phyloP scores from a whole-genome alignment of 306 rosid genomes.

The Amphicarpaea edgeworthii region DNA sequence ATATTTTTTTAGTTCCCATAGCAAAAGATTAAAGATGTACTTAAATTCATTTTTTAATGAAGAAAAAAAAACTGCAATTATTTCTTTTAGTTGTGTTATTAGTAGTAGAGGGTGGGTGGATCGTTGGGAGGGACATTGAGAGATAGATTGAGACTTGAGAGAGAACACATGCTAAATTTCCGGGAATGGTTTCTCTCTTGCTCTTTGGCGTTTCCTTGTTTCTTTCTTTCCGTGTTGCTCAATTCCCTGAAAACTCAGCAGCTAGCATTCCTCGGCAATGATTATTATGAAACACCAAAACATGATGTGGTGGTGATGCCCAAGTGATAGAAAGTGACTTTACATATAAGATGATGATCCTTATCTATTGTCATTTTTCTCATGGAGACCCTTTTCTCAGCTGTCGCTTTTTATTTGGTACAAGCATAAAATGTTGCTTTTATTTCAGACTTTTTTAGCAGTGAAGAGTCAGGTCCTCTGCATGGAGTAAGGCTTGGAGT shows the following conservation, averaged over 20 bases:
- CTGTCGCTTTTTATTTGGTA: conserved; percentile 26
- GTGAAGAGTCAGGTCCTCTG: neutral
- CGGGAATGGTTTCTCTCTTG: conserved; percentile 20
- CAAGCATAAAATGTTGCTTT: conserved; percentile 32
- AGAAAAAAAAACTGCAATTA: conserved; percentile 41
- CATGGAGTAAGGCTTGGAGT: conserved; percentile 9
- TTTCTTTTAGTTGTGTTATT: conserved; percentile 20
- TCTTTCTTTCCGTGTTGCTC: neutral
- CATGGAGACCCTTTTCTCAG: neutral
- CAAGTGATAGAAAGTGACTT: conserved; percentile 8
- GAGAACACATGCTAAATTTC: neutral
- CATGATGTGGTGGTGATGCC: neutral
- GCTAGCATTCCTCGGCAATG: neutral
- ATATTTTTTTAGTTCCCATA: conserved; percentile 27
- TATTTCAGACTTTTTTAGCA: neutral
- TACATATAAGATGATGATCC: neutral
- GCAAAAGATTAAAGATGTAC: conserved; percentile 44
- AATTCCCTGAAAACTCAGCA: neutral
- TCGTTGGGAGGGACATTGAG: conserved; percentile 16
- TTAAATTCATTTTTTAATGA: conserved; percentile 40
- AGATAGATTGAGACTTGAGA: neutral
- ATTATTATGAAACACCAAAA: neutral
- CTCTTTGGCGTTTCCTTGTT: conserved; percentile 9
- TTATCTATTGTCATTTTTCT: conserved; percentile 14
- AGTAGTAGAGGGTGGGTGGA: conserved; percentile 2